phyloP scores from a whole-genome alignment of 2,329 filamentous ascomycete species.

The Penicillium freii region DNA sequence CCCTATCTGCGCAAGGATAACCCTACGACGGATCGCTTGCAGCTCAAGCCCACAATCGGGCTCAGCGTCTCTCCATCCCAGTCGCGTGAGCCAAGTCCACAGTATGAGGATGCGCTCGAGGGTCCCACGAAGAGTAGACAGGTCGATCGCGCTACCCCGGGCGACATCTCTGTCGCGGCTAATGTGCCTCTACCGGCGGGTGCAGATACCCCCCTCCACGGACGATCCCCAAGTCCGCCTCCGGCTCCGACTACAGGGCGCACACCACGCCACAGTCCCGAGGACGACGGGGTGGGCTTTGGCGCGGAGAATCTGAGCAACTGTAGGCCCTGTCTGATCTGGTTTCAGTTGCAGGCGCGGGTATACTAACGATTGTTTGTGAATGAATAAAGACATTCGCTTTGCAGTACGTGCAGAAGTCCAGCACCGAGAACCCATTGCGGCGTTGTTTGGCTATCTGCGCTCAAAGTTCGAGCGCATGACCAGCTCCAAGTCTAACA shows the following conservation, averaged over 20 bases:
- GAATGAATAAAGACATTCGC: conserved; percentile 66
- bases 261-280: conserved; percentile 21
- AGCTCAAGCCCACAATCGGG: conserved; percentile 41
- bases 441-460: conserved; percentile 65
- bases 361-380: conserved; percentile 35
- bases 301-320: conserved; percentile 47
- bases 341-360: conserved; percentile 27
- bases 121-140: conserved; percentile 30
- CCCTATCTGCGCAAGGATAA: conserved; percentile 47
- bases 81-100: conserved; percentile 59
- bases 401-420: conserved; percentile 86
- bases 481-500: conserved; percentile 68
- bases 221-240: conserved; percentile 56
- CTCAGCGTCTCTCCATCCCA: conserved; percentile 46
- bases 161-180: conserved; percentile 32
- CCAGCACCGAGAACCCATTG: conserved; percentile 81
- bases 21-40: conserved; percentile 33
- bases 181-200: conserved; percentile 57
- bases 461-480: conserved; percentile 59
- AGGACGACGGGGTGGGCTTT: conserved; percentile 40
- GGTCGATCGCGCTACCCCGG: conserved; percentile 24
- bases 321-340: conserved; percentile 46
- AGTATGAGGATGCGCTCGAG: conserved; percentile 58
- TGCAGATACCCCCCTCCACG: conserved; percentile 57
- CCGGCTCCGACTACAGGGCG: conserved; percentile 32